Base-by-base conservation (phyloP, 176 grass and related monocot genomes). In the Oryza australiensis region DNA sequence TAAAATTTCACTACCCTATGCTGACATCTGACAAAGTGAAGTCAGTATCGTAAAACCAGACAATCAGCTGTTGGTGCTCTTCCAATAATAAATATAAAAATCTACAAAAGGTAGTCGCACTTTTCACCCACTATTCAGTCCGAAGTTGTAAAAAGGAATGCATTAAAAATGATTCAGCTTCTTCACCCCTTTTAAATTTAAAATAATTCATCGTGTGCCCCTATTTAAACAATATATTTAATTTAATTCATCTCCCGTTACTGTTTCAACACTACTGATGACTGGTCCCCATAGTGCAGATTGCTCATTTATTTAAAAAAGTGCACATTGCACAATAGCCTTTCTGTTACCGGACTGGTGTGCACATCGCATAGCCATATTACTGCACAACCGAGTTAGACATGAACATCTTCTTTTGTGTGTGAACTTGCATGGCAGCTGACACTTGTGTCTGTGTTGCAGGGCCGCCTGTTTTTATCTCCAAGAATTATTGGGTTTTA, bases 401-500 rank as follows among this genome's bases (percentile, higher is more conserved):
- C 66, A 76, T 55, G 23, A 70, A 62, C 7, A 43, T 46, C 3
- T 59, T 9, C 32, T 30, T 60, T 66, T 29, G 62, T 2, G 24
- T 72, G 15, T 26, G 20, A 34, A 24, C 14, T 3, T 80, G 7
- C 15, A 64, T 53, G 34, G 66, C 59, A 77, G 42, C 38, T 89
- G 24, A 40, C 32, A 66, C 5, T 70, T 66, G 62, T 30, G 62
- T 30, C 9, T 87, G 15, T 89, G 30, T 84, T 89, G 59, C 82
- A 98, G 96, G 96, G 96, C 60, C 90, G 96, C 13, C 74, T 98
- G 22, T 98, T 98, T 90, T 45, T 98, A 38, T 98, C 96, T 79
- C 96, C 96, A 76, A 92, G 96, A 90, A 98, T 98, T 87, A 87
- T 95, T 80, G 96, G 96, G 32, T 98, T 98, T 64, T 91, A 98